A percentile compares a stretch with the other conserved stretches of the same genome.
Evolutionary conservation across 345 rosid genomes (phyloP).

Genomic region (Eutrema japonicum): DNA sequence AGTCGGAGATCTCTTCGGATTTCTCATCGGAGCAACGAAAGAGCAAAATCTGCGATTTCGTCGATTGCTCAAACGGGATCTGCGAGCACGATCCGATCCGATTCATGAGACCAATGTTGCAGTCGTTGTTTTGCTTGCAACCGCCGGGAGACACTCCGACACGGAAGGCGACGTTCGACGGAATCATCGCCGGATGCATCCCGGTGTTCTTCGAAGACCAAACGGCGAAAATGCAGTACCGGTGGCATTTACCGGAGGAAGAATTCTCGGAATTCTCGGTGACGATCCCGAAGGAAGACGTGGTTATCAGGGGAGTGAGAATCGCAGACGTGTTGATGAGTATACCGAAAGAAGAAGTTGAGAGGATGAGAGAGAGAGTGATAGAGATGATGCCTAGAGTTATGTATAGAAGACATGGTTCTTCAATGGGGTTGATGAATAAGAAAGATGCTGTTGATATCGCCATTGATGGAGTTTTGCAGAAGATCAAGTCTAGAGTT

Average conservation of each 20-base stretch:
- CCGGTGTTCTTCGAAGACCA: slow-evolving; percentile 93
- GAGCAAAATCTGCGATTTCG: slow-evolving; percentile 63
- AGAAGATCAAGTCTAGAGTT: slow-evolving; percentile 60
- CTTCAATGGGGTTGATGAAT: slow-evolving; percentile 60
- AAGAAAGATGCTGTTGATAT: slow-evolving; percentile 87
- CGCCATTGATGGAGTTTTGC: slow-evolving; percentile 70
- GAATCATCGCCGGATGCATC: slow-evolving; percentile 81
- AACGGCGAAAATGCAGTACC: slow-evolving; percentile 70
- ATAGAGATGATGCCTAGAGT: slow-evolving; percentile 74
- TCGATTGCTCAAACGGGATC: slow-evolving; percentile 86
- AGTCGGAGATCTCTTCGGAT: background rate
- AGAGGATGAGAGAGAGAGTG: slow-evolving; percentile 70
- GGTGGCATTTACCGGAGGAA: slow-evolving; percentile 74
- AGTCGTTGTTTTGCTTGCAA: slow-evolving; percentile 77
- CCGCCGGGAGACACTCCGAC: slow-evolving; percentile 96
- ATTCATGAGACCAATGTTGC: slow-evolving; percentile 81
- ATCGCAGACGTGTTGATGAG: slow-evolving; percentile 73
- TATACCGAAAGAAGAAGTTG: slow-evolving; percentile 63
- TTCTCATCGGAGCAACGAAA: slow-evolving; percentile 21
- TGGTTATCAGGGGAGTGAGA: slow-evolving; percentile 67
- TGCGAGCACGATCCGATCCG: slow-evolving; percentile 90
- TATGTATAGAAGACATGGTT: slow-evolving; percentile 80
- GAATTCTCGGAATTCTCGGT: slow-evolving; percentile 63
- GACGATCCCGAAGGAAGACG: slow-evolving; percentile 78
- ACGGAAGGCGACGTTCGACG: slow-evolving; percentile 78